phyloP scores from a whole-genome alignment of 208 protist species.

The Acanthamoeba sp. region DNA sequence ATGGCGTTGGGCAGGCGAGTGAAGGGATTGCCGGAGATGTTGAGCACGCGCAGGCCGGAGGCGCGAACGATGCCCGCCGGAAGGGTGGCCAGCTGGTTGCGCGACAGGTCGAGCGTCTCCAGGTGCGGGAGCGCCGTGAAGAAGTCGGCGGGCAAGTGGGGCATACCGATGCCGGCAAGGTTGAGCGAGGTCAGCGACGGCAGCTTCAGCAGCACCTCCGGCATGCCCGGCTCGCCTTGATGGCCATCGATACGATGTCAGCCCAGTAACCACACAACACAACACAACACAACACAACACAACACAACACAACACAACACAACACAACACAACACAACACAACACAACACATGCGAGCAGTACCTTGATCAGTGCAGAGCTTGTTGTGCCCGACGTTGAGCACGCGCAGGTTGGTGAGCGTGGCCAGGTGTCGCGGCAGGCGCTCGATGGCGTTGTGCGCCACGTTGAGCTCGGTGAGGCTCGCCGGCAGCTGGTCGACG shows the following conservation, averaged over 20 bases:
- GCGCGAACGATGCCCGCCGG: neutral
- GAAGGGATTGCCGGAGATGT: constrained; percentile 17
- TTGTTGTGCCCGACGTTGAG: neutral
- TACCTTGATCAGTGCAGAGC: neutral
- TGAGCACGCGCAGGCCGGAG: neutral
- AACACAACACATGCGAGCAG: too few species aligned
- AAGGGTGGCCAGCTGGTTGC: neutral
- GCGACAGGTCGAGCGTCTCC: constrained; percentile 9
- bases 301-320: too few species aligned
- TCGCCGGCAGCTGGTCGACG: neutral
- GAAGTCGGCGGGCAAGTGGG: neutral
- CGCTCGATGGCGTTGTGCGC: neutral
- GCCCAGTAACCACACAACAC: too few species aligned
- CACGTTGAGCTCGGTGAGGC: neutral
- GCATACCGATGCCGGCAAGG: neutral
- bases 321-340: neutral
- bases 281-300: too few species aligned
- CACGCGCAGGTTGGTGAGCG: neutral
- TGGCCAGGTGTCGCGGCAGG: neutral
- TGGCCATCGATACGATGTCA: neutral
- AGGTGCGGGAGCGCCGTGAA: constrained; percentile 1
- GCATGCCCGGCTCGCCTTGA: neutral
- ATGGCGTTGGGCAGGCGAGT: neutral
- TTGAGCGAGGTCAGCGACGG: neutral
- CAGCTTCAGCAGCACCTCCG: neutral